Percentiles rank a stretch among this genome's conserved stretches.
These are phyloP conservation scores for Stemphylium lycopersici DNA, from an alignment of 2,329 filamentous ascomycete species.

Conservation along the genomic window DNA sequence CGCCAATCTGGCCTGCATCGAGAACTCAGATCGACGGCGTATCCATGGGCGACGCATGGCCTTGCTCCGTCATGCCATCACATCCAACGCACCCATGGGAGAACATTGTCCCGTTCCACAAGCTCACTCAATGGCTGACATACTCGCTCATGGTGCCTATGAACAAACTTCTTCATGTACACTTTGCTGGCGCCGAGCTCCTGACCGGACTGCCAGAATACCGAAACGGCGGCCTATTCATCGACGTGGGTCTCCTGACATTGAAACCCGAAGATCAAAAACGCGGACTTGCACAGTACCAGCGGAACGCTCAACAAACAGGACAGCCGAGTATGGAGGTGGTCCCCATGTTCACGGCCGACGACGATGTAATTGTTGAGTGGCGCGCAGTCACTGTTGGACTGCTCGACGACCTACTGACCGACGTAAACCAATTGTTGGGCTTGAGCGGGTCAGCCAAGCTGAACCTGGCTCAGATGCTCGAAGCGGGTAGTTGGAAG, in stretches of 20 bases:
- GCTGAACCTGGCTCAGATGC: slow-evolving; percentile 81
- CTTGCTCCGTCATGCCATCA: slow-evolving; percentile 81
- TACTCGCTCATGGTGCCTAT: slow-evolving; percentile 95
- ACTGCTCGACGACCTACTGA: slow-evolving; percentile 72
- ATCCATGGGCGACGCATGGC: slow-evolving; percentile 93
- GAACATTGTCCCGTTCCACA: slow-evolving; percentile 88
- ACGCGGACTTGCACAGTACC: slow-evolving; percentile 73
- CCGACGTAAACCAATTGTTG: slow-evolving; percentile 71
- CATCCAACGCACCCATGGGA: slow-evolving; percentile 75
- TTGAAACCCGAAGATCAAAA: slow-evolving; percentile 73
- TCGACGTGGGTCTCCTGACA: slow-evolving; percentile 81
- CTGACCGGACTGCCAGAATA: slow-evolving; percentile 91
- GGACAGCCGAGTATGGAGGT: slow-evolving; percentile 76
- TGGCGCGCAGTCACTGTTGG: slow-evolving; percentile 79
- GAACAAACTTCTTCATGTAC: slow-evolving; percentile 77
- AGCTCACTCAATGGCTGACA: slow-evolving; percentile 87
- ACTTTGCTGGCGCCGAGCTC: slow-evolving; percentile 82
- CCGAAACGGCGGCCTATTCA: slow-evolving; percentile 85
- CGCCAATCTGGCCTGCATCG: slow-evolving; percentile 85
- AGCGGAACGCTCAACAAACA: slow-evolving; percentile 72
- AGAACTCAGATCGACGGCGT: slow-evolving; percentile 86
- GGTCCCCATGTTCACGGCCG: slow-evolving; percentile 73
- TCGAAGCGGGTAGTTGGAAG: slow-evolving; percentile 98
- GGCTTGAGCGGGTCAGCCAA: slow-evolving; percentile 71
- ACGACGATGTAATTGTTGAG: slow-evolving; percentile 80